These are phyloP conservation scores for Lentithecium fluviatile DNA, from an alignment of 495 filamentous ascomycete species.

Conservation along the genomic window DNA sequence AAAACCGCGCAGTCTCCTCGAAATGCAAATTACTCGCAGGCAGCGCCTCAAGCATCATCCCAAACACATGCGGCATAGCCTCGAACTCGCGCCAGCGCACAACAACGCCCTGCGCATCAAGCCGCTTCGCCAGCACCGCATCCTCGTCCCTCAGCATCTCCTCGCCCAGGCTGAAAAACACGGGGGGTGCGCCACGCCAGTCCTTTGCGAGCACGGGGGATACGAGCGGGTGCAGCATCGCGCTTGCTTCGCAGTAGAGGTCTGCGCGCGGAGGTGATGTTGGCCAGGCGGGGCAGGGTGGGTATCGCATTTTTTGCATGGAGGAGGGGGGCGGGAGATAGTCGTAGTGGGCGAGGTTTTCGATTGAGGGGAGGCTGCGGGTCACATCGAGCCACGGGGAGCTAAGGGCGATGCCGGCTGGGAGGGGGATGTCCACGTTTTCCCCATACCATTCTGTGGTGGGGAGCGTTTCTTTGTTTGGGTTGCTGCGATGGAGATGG, in stretches of 20 bases:
- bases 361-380: conserved; percentile 68
- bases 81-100: conserved; percentile 76
- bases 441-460: conserved; percentile 64
- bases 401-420: conserved; percentile 63
- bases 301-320: conserved; percentile 44
- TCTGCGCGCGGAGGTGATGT: conserved; percentile 63
- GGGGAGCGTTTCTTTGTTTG: conserved; percentile 23
- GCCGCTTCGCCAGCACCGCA: conserved; percentile 57
- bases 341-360: conserved; percentile 64
- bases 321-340: conserved; percentile 60
- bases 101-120: conserved; percentile 59
- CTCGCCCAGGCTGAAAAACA: conserved; percentile 73
- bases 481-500: conserved; percentile 57
- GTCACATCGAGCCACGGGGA: conserved; percentile 80
- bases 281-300: conserved; percentile 69
- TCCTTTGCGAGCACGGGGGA: conserved; percentile 60
- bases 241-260: conserved; percentile 63
- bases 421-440: conserved; percentile 61
- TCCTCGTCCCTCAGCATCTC: conserved; percentile 78
- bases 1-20: conserved; percentile 58
- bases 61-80: conserved; percentile 89
- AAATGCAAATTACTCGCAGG: conserved; percentile 53
- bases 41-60: conserved; percentile 57
- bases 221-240: conserved; percentile 72
- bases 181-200: conserved; percentile 69